Percentiles rank a stretch among this genome's conserved stretches.
These are phyloP conservation scores for Pezicula neosporulosa DNA, from an alignment of 2,329 filamentous ascomycete genomes.

Conservation along the genomic window DNA sequence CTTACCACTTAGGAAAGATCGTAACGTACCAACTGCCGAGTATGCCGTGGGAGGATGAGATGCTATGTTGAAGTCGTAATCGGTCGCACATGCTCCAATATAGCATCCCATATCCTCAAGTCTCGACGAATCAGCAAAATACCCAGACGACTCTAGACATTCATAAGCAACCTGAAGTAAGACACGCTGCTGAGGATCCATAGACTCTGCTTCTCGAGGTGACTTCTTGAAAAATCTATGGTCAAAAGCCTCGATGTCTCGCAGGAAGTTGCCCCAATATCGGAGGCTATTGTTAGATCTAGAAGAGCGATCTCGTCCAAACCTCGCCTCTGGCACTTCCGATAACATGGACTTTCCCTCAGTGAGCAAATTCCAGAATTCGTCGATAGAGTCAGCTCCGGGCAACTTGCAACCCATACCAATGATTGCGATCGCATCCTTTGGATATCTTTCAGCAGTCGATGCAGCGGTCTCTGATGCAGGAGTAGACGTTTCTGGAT, in stretches of 20 bases:
- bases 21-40: slow-evolving; percentile 18
- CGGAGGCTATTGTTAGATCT: background rate
- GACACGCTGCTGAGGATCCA: slow-evolving; percentile 10
- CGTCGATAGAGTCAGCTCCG: slow-evolving; percentile 46
- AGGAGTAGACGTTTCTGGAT: background rate
- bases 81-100: slow-evolving; percentile 20
- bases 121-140: background rate
- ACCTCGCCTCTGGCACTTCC: slow-evolving; percentile 10
- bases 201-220: slow-evolving; percentile 14
- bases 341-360: slow-evolving; percentile 28
- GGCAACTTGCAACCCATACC: slow-evolving; percentile 50
- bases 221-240: slow-evolving; percentile 10
- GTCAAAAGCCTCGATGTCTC: slow-evolving; percentile 10
- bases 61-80: slow-evolving; percentile 27
- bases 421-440: slow-evolving; percentile 40
- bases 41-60: slow-evolving; percentile 28
- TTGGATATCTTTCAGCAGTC: background rate
- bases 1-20: slow-evolving; percentile 29
- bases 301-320: background rate
- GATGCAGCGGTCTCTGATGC: background rate
- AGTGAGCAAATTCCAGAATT: slow-evolving; percentile 66
- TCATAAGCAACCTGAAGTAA: slow-evolving; percentile 3
- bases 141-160: slow-evolving; percentile 1
- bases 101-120: slow-evolving; percentile 23
- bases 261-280: slow-evolving; percentile 6